Conservation (phyloP, 345 rosid genomes). For the Pistacia vera region DNA sequence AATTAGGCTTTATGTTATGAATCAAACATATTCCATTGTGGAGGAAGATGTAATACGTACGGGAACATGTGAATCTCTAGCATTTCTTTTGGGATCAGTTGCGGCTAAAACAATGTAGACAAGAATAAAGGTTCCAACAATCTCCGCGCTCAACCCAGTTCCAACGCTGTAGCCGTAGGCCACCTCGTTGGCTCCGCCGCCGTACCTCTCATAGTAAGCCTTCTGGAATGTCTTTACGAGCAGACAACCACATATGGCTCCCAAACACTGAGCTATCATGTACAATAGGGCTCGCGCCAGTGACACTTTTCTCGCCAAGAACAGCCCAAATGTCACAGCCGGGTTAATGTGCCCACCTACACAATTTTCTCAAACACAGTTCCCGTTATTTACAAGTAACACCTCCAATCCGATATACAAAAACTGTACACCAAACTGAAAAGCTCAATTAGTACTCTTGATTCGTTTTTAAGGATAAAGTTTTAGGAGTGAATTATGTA, state of each 20-base stretch:
- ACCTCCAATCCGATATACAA: no score
- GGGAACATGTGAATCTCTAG: slow-evolving; percentile 68
- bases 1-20: not conserved
- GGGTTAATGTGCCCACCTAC: slow-evolving; percentile 82
- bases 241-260: slow-evolving; percentile 67
- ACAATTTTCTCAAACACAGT: not conserved
- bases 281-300: slow-evolving; percentile 57
- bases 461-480: no score
- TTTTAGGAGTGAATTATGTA: no score
- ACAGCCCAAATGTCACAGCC: slow-evolving; percentile 68
- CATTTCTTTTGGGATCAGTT: slow-evolving; percentile 65
- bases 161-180: slow-evolving; percentile 54
- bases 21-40: not conserved
- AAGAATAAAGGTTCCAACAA: slow-evolving; percentile 64
- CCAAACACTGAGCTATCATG: slow-evolving; percentile 70
- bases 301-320: slow-evolving; percentile 65
- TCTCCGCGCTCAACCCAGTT: slow-evolving; percentile 66
- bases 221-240: slow-evolving; percentile 61
- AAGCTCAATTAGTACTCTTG: no score
- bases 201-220: slow-evolving; percentile 47
- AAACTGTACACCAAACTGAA: no score
- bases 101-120: slow-evolving; percentile 71
- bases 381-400: not conserved
- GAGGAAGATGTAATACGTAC: slow-evolving; percentile 29
- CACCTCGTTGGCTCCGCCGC: slow-evolving; percentile 65